Conservation (phyloP, 2,329 filamentous ascomycete species). For the Pseudogymnoascus sp. region DNA sequence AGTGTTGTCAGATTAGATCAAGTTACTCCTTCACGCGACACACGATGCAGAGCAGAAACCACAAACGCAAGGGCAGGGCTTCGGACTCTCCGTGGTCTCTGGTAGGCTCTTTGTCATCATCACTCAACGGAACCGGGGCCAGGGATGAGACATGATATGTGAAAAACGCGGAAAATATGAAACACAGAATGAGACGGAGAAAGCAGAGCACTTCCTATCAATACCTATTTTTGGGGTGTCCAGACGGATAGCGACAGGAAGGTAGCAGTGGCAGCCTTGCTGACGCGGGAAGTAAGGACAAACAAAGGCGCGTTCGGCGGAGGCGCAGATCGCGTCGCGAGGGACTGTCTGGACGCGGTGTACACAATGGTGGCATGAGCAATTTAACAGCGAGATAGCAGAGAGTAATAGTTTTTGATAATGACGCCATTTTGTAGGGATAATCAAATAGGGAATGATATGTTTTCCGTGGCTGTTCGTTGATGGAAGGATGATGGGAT, state of each 20-base stretch:
- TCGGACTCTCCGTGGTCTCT: constrained; percentile 18
- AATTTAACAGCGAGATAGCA: not conserved
- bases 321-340: not conserved
- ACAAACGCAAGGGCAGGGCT: constrained; percentile 18
- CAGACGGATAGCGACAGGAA: constrained; percentile 4
- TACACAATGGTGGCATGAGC: too few relatives aligned
- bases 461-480: not conserved
- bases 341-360: not conserved
- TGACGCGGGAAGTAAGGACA: not conserved
- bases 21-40: constrained; percentile 23
- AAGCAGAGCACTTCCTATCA: not conserved
- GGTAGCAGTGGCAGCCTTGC: not conserved
- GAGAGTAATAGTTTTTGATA: not conserved
- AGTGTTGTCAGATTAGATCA: constrained; percentile 30
- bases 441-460: not conserved
- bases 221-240: not conserved
- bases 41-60: constrained; percentile 12
- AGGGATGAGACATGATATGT: constrained; percentile 9
- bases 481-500: not conserved
- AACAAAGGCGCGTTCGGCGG: not conserved
- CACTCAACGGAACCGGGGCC: constrained; percentile 15
- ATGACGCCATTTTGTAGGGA: constrained; percentile 6
- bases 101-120: constrained; percentile 26
- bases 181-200: constrained; percentile 1
- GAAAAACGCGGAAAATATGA: not conserved